Evolutionary conservation across 805 yeast species (phyloP).

Genomic region (Yarrowia yakushimensis): DNA sequence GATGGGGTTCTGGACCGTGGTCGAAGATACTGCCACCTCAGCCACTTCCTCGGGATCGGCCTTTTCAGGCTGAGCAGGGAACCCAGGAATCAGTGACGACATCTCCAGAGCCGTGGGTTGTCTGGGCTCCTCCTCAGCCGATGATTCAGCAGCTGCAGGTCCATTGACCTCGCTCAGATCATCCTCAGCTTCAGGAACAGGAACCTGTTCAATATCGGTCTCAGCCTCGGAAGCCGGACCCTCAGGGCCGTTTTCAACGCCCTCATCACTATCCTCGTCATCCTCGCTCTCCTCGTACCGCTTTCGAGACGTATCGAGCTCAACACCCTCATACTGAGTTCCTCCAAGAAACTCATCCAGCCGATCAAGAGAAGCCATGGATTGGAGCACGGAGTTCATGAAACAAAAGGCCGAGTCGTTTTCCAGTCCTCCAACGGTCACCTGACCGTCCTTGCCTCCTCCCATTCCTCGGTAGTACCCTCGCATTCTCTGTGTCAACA

Average conservation of each 20-base stretch:
- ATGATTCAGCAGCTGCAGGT: not conserved
- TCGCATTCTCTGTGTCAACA: conserved; percentile 14
- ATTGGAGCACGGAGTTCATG: conserved; percentile 86
- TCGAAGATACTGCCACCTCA: not conserved
- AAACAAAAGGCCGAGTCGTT: conserved; percentile 95
- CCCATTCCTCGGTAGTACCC: conserved; percentile 29
- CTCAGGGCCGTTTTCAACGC: not conserved
- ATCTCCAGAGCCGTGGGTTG: not conserved
- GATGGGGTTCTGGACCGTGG: conserved; percentile 1
- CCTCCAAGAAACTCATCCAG: conserved; percentile 53
- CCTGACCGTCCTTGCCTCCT: conserved; percentile 29
- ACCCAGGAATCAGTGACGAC: conserved; percentile 11
- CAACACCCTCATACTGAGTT: conserved; percentile 24
- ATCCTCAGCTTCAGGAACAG: not conserved
- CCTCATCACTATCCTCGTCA: conserved; percentile 26
- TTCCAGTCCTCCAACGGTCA: conserved; percentile 70
- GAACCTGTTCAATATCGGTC: not conserved
- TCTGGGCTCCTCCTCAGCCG: not conserved
- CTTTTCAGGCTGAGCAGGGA: conserved; percentile 22
- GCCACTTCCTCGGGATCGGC: conserved; percentile 5
- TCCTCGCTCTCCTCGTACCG: conserved; percentile 29
- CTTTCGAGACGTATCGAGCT: conserved; percentile 25
- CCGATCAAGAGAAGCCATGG: conserved; percentile 68
- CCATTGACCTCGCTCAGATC: not conserved
- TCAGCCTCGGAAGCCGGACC: conserved; percentile 4